These are phyloP conservation scores for Xylaria telfairii DNA, from an alignment of 495 filamentous ascomycete genomes.

Conservation along the genomic window DNA sequence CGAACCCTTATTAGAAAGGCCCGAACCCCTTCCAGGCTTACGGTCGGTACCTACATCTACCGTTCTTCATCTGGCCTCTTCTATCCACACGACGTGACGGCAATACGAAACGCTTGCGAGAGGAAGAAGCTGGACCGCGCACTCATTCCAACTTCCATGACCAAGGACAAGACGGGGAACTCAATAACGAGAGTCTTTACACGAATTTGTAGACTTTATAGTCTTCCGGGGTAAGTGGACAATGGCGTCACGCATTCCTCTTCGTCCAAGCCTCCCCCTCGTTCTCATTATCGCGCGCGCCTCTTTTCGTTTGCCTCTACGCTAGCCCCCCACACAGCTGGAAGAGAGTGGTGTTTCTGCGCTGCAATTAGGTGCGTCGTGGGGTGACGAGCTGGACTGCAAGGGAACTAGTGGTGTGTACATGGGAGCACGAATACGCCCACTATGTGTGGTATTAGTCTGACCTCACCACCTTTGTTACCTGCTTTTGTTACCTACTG, in stretches of 20 bases:
- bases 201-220: not conserved
- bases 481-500: slow-evolving; percentile 1
- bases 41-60: slow-evolving; percentile 19
- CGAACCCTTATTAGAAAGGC: slow-evolving; percentile 13
- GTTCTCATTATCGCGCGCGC: not conserved
- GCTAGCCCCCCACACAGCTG: slow-evolving; percentile 1
- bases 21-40: slow-evolving; percentile 19
- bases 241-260: not conserved
- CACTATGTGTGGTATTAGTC: not conserved
- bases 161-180: not conserved
- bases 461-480: not conserved
- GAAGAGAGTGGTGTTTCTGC: slow-evolving; percentile 6
- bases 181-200: not conserved
- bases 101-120: not conserved
- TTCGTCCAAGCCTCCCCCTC: not conserved
- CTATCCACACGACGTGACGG: slow-evolving; percentile 14
- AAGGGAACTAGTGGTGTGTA: slow-evolving; percentile 5
- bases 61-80: not conserved
- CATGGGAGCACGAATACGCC: not conserved
- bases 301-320: slow-evolving; percentile 6
- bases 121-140: not conserved
- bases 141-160: slow-evolving; percentile 10
- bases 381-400: slow-evolving; percentile 2
- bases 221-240: slow-evolving; percentile 18
- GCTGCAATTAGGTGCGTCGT: slow-evolving; percentile 9